phyloP scores from a whole-genome alignment of 768 basidiomycete genomes.

The Phylloporus sp. region DNA sequence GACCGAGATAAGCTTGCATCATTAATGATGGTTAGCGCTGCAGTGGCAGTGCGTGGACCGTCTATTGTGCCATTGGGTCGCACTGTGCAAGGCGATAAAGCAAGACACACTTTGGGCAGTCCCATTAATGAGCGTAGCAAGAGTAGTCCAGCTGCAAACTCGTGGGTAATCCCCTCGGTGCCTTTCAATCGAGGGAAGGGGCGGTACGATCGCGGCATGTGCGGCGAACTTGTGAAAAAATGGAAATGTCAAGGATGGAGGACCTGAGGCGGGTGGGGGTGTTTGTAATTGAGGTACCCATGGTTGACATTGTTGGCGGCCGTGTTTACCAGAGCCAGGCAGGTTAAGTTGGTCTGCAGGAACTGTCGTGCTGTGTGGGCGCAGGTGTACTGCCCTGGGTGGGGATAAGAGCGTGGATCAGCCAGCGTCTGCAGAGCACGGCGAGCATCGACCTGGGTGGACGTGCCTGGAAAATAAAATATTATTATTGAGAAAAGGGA shows the following conservation, averaged over 20 bases:
- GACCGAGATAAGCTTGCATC: conserved; percentile 21
- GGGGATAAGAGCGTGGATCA: too few relatives aligned
- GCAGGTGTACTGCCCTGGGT: too few relatives aligned
- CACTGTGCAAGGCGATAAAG: conserved; percentile 6
- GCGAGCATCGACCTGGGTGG: too few relatives aligned
- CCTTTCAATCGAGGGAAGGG: conserved; percentile 11
- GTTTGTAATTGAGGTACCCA: conserved; percentile 4
- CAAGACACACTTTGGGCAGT: not conserved
- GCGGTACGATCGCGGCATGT: conserved; percentile 16
- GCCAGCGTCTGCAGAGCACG: too few relatives aligned
- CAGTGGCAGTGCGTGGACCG: conserved; percentile 13
- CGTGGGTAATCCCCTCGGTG: conserved; percentile 12
- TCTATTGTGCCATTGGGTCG: conserved; percentile 11
- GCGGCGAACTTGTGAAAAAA: conserved; percentile 14
- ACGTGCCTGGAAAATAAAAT: not conserved
- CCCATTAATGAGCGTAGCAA: conserved; percentile 5
- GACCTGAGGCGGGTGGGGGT: not conserved
- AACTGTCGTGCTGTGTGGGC: not conserved
- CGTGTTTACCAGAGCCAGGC: too few relatives aligned
- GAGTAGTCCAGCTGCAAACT: conserved; percentile 1
- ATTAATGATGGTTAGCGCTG: conserved; percentile 1
- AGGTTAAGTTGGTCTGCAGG: not conserved
- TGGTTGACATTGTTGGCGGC: not conserved
- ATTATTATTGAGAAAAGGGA: not conserved
- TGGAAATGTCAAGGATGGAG: conserved; percentile 1